phyloP scores from a whole-genome alignment of 2,329 filamentous ascomycete genomes.

The Sordariomycetes sp. region DNA sequence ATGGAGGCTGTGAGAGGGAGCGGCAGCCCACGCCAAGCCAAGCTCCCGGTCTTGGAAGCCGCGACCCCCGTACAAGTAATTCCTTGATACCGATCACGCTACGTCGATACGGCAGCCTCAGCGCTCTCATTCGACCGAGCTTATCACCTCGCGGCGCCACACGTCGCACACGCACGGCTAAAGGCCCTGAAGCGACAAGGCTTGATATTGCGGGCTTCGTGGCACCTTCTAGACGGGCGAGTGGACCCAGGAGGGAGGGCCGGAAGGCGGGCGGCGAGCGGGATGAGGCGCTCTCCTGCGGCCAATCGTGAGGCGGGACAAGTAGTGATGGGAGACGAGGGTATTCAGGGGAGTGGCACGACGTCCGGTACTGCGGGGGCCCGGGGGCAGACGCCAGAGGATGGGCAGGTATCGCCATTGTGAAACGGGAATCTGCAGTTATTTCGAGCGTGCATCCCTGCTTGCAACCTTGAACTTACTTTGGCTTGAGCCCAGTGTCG shows the following conservation, averaged over 20 bases:
- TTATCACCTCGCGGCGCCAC: neutral
- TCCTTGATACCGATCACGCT: neutral
- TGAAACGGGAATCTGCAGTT: no score
- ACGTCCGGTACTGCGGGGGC: neutral
- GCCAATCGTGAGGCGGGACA: neutral
- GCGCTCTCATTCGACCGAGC: neutral
- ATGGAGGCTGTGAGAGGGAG: no score
- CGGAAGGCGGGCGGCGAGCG: neutral
- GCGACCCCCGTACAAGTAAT: neutral
- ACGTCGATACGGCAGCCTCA: neutral
- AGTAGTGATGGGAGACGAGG: neutral
- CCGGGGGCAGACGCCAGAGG: neutral
- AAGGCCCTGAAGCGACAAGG: neutral
- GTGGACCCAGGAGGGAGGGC: neutral
- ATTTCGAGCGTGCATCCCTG: no score
- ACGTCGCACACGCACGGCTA: neutral
- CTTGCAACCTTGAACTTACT: no score
- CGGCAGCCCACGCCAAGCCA: no score
- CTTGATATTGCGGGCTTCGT: conserved; percentile 2
- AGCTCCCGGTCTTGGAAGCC: no score
- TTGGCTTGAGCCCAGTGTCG: no score
- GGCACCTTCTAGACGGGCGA: neutral
- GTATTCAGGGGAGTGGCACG: neutral
- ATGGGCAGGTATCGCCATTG: neutral
- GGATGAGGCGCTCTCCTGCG: neutral